Evolutionary conservation across 2,329 filamentous ascomycete species (phyloP).

Genomic region (Cladosporium velox): DNA sequence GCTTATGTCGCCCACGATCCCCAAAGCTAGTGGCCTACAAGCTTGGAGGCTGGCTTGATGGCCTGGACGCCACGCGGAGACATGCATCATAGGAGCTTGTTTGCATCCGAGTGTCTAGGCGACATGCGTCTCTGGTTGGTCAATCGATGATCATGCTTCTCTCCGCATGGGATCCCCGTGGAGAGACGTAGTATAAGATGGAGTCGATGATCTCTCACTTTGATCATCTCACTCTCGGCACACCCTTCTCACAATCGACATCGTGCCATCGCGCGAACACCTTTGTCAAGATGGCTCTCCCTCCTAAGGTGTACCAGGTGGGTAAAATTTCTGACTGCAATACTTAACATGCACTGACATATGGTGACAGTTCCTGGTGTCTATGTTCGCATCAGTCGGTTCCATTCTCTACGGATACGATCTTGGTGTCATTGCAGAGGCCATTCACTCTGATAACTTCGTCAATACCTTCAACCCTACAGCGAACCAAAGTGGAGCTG

Average conservation of each 20-base stretch:
- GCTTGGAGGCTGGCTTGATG: not conserved
- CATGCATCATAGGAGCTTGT: not conserved
- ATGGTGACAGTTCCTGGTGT: conserved; percentile 53
- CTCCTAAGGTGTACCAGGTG: conserved; percentile 59
- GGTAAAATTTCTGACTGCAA: not conserved
- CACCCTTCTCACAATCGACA: not conserved
- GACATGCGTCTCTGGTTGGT: not conserved
- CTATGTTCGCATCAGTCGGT: conserved; percentile 60
- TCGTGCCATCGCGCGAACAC: conserved; percentile 13
- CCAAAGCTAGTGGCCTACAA: not conserved
- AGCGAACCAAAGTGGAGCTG: conserved; percentile 56
- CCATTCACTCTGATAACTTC: conserved; percentile 52
- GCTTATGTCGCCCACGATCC: not conserved
- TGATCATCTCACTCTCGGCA: not conserved
- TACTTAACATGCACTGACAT: not conserved
- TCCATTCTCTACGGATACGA: conserved; percentile 62
- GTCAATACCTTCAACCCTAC: conserved; percentile 43
- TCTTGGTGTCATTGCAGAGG: conserved; percentile 61
- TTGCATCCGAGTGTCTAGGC: not conserved
- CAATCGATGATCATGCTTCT: not conserved
- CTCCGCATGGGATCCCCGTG: not conserved
- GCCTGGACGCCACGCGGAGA: not conserved
- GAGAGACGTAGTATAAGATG: conserved; percentile 11
- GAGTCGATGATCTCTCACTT: not conserved
- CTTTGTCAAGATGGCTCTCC: conserved; percentile 51